Base-by-base conservation (phyloP, 345 rosid genomes). In the Bruguiera sexangula region DNA sequence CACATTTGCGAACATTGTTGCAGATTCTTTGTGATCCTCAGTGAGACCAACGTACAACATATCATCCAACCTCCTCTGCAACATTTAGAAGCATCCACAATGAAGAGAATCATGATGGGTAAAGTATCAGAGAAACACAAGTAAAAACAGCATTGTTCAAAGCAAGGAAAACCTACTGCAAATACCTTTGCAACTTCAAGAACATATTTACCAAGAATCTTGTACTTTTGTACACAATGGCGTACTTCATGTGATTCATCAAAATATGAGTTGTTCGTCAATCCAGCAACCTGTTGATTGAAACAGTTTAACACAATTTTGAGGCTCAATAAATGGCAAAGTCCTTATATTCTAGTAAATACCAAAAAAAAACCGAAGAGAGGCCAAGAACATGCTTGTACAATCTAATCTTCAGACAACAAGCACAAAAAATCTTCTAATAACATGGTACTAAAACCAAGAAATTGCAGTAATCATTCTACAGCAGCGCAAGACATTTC, bases 41-140 rank as follows among this genome's bases (percentile, higher is more conserved):
- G 99, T 95, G 57, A 95, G 86, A 66, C 99, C 97, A 78, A 92
- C 92, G 79, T 88, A 92, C 70, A 95, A 73, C 99, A 95, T 95
- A 78, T 75, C 78, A 78, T 90, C 93, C 80, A 95, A 79, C 86
- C 96, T 88, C 86, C 83, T 95, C 99, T 95, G 93, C 91, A 90
- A 74, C 78, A 84, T 82, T 71, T 63, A 75, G 73, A 86, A 81
- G 78, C 24, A 79, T 82, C 82, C 78, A 79, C 64, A 81, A 73
- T 78, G 68, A 74, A 81, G 63, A 76, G 69, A 76, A 76, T 79
- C 65, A 67, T 67, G 29, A 69, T 65, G 69, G 60, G 71, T 66
- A 80, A 68, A 56, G 54, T 54, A 81, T 80, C 63, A 79, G 67
- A 73, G 55, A 65, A 66, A 60, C 60, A 63, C 62, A 64, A 59